Evolutionary conservation across 225 moss, liverwort and hornwort genomes (phyloP).

Genomic region (Ulota crispa): DNA sequence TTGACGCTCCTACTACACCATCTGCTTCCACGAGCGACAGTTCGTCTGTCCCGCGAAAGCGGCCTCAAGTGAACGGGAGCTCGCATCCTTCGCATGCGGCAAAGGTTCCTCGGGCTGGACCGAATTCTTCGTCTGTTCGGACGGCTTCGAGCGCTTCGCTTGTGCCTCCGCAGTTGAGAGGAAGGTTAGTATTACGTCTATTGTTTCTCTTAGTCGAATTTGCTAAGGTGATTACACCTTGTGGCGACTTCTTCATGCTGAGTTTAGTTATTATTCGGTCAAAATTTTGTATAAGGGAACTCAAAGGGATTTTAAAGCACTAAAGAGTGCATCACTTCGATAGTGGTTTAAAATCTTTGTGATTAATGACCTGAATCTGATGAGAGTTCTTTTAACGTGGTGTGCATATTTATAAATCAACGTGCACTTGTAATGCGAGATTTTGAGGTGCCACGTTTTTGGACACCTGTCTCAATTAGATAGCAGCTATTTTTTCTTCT

Average conservation of each 20-base stretch:
- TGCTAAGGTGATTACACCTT: background rate
- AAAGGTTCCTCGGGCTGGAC: constrained; percentile 58
- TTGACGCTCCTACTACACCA: constrained; percentile 22
- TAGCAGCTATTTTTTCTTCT: background rate
- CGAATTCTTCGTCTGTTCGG: constrained; percentile 44
- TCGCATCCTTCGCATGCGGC: constrained; percentile 48
- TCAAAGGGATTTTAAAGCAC: background rate
- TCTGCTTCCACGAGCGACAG: constrained; percentile 28
- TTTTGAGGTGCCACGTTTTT: background rate
- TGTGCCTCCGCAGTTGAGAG: constrained; percentile 81
- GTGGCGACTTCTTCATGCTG: background rate
- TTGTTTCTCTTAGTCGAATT: background rate
- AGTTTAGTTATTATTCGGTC: no score
- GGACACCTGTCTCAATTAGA: background rate
- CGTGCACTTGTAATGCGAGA: background rate
- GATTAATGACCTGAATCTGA: background rate
- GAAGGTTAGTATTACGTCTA: constrained; percentile 50
- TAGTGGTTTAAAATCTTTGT: background rate
- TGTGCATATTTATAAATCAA: background rate
- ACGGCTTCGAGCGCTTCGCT: constrained; percentile 56
- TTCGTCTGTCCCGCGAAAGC: constrained; percentile 50
- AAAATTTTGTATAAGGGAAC: background rate
- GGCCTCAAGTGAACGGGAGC: constrained; percentile 63
- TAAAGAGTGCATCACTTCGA: background rate
- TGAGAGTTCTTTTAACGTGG: background rate